Evolutionary conservation across 208 protist genomes (phyloP).

Genomic region (Acanthamoeba sp.): DNA sequence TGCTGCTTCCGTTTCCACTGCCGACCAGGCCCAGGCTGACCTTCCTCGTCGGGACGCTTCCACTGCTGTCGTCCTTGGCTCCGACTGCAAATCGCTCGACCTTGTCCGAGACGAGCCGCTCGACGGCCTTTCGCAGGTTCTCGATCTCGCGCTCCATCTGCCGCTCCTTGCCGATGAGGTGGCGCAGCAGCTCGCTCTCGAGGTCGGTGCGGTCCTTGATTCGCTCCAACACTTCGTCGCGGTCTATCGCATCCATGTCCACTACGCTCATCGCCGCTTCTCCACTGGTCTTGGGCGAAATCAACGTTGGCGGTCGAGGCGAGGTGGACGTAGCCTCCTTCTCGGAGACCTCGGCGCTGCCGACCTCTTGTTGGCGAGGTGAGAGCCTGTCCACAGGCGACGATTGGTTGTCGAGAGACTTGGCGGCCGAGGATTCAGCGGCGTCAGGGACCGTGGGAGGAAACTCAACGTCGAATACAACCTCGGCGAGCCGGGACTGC

Average conservation of each 20-base stretch:
- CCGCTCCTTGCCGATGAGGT: slow-evolving; percentile 7
- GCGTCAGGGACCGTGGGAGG: too few species aligned
- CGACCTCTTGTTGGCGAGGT: too few species aligned
- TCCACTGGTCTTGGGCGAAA: neutral
- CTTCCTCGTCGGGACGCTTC: neutral
- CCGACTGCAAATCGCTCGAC: neutral
- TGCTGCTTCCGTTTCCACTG: neutral
- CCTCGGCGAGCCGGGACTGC: too few species aligned
- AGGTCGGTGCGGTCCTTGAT: slow-evolving; percentile 29
- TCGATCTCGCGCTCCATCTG: slow-evolving; percentile 39
- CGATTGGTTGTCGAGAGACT: too few species aligned
- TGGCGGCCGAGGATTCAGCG: too few species aligned
- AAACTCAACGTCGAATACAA: too few species aligned
- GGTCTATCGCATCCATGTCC: neutral
- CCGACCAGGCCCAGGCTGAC: too few species aligned
- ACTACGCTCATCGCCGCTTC: neutral
- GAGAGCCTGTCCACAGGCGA: too few species aligned
- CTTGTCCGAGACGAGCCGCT: neutral
- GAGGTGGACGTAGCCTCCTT: too few species aligned
- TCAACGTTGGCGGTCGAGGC: too few species aligned
- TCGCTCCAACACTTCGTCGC: neutral
- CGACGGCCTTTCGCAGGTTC: neutral
- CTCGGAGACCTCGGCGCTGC: too few species aligned
- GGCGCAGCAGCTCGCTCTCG: neutral
- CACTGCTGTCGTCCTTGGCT: neutral